Evolutionary conservation across 495 filamentous ascomycete genomes (phyloP), one percentile per base, ranked within the genome.

Genomic region (Hypoxylon intermedium): DNA sequence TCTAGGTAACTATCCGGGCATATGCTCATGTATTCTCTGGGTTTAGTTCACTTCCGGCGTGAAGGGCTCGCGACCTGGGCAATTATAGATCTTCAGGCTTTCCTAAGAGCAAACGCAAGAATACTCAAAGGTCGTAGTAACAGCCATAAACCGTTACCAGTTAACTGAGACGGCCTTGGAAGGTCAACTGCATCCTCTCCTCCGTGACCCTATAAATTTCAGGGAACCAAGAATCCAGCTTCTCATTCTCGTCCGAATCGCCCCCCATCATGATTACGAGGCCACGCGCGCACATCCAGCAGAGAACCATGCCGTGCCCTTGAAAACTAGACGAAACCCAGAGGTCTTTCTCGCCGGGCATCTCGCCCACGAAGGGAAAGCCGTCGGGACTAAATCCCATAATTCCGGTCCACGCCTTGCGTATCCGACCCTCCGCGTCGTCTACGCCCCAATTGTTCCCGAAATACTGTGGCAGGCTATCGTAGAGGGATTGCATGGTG

Each of bases 391-490:
- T 80, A 19, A 76, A 79, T 0, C 83, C 84, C 84, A 87, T 88
- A 31, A 86, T 84, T 0, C 85, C 85, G 9, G 80, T 85, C 85
- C 85, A 88, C 56, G 82, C 77, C 43, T 73, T 75, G 21, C 84
- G 77, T 42, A 91, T 75, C 36, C 85, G 78, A 9, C 80, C 84
- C 3, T 78, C 76, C 2, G 72, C 70, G 54, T 85, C 67, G 53
- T 88, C 83, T 6, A 81, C 77, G 5, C 85, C 87, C 81, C 85
- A 86, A 31, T 79, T 74, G 6, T 50, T 41, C 0, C 84, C 85
- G 49, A 87, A 88, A 53, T 84, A 87, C 18, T 69, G 62, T 9
- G 72, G 55, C 7, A 82, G 69, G 15, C 75, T 77, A 1, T 79
- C 69, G 5, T 55, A 36, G 9, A 89, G 68, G 56, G 82, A 84